Percentiles rank a stretch among this genome's conserved stretches.
Evolutionary conservation across 1,139 yeast species (phyloP).

Genomic region (Suhomyces taliae): DNA sequence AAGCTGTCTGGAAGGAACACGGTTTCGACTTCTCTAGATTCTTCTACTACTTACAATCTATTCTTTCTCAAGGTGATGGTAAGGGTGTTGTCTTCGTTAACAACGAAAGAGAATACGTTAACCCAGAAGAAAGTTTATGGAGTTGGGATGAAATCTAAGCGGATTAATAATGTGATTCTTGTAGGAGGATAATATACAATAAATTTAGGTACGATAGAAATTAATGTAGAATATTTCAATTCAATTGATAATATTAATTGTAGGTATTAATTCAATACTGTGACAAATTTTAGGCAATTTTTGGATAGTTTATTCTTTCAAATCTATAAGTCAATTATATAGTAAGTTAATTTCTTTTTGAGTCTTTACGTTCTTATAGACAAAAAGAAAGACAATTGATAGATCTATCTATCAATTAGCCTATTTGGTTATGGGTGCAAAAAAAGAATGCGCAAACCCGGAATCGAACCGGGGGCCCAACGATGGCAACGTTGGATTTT

Average conservation of each 20-base stretch:
- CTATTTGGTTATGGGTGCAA: background rate
- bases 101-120: conserved; percentile 51
- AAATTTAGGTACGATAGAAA: background rate
- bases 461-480: conserved; percentile 9
- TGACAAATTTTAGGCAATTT: too few relatives aligned
- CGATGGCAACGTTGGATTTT: conserved; percentile 9
- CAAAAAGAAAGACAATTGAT: background rate
- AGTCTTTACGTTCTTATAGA: background rate
- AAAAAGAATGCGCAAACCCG: conserved; percentile 7
- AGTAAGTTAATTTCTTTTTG: too few relatives aligned
- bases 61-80: conserved; percentile 37
- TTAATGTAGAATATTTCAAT: background rate
- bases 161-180: too few relatives aligned
- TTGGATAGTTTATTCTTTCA: too few relatives aligned
- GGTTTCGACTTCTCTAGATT: conserved; percentile 31
- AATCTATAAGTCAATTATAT: too few relatives aligned
- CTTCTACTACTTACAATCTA: conserved; percentile 31
- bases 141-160: conserved; percentile 43
- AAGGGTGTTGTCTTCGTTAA: conserved; percentile 32
- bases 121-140: conserved; percentile 55
- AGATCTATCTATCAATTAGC: background rate
- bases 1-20: conserved; percentile 22
- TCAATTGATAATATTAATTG: too few relatives aligned
- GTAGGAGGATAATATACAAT: too few relatives aligned
- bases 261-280: too few relatives aligned